A percentile compares a stretch with the other conserved stretches of the same genome.
These are phyloP conservation scores for Roridomyces roridus DNA, from an alignment of 768 basidiomycete genomes.

Conservation along the genomic window DNA sequence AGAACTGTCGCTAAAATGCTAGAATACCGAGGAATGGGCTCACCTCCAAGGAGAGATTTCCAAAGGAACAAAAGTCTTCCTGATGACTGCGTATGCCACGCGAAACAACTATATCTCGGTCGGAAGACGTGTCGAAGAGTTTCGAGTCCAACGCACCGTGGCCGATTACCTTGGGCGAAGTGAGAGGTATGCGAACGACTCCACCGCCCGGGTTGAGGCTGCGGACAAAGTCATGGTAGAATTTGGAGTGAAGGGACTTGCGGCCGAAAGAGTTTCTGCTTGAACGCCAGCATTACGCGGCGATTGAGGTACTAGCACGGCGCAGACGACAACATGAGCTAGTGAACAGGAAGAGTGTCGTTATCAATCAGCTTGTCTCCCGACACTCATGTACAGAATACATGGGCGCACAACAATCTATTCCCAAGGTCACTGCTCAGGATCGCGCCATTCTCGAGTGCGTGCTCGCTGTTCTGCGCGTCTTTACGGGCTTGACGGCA, in stretches of 20 bases:
- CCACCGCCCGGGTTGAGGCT: slow-evolving; percentile 59
- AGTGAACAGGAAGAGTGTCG: too few species aligned
- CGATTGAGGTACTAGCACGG: background rate
- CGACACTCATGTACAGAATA: slow-evolving; percentile 16
- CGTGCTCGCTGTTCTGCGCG: slow-evolving; percentile 39
- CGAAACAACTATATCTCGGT: slow-evolving; percentile 44
- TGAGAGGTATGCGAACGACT: slow-evolving; percentile 69
- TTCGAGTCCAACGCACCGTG: too few species aligned
- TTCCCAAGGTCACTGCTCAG: slow-evolving; percentile 89
- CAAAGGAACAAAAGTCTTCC: slow-evolving; percentile 85
- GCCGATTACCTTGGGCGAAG: slow-evolving; percentile 81
- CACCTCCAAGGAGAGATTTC: slow-evolving; percentile 66
- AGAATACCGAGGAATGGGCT: background rate
- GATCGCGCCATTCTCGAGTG: slow-evolving; percentile 97
- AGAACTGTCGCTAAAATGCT: background rate
- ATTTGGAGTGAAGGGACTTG: slow-evolving; percentile 1
- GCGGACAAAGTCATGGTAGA: slow-evolving; percentile 79
- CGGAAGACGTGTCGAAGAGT: too few species aligned
- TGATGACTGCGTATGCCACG: slow-evolving; percentile 83
- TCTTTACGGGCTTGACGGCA: slow-evolving; percentile 16
- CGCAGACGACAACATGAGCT: background rate
- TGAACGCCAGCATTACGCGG: slow-evolving; percentile 16
- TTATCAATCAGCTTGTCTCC: background rate
- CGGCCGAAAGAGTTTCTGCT: slow-evolving; percentile 12
- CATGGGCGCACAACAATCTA: slow-evolving; percentile 78